These are phyloP conservation scores for Cutaneotrichosporon dermatis DNA, from an alignment of 1,284 basidiomycete genomes.

Conservation along the genomic window DNA sequence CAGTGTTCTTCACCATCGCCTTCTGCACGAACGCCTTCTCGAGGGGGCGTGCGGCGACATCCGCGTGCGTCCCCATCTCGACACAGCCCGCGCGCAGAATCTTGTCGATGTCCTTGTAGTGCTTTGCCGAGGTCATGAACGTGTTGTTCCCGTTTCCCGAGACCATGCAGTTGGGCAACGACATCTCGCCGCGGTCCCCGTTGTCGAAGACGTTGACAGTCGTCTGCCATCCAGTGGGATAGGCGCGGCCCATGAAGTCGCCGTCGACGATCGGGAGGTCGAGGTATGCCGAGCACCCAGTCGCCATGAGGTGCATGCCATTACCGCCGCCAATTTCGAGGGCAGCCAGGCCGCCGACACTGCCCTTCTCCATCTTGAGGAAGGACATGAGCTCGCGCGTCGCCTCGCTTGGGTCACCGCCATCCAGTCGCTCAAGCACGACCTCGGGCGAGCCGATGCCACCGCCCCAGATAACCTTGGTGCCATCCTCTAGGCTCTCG, in stretches of 20 bases:
- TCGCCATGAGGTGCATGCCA: constrained; percentile 56
- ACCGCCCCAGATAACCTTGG: constrained; percentile 36
- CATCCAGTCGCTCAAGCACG: constrained; percentile 24
- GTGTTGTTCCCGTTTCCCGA: constrained; percentile 27
- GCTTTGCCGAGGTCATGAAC: constrained; percentile 30
- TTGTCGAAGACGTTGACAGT: constrained; percentile 33
- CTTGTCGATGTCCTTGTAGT: constrained; percentile 24
- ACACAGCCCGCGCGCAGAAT: constrained; percentile 29
- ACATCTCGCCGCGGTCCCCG: constrained; percentile 17
- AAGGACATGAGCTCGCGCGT: constrained; percentile 18
- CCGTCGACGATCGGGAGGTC: constrained; percentile 52
- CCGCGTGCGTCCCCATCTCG: constrained; percentile 37
- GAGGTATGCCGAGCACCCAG: constrained; percentile 41
- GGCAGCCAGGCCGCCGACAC: constrained; percentile 19
- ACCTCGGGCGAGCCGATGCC: constrained; percentile 56
- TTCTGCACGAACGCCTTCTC: constrained; percentile 13
- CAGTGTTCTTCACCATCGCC: constrained; percentile 49
- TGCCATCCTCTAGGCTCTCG: constrained; percentile 13
- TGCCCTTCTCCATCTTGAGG: constrained; percentile 9
- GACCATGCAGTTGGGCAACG: constrained; percentile 27
- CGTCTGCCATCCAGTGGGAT: constrained; percentile 31
- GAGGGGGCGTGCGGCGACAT: constrained; percentile 24
- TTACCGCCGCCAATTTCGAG: constrained; percentile 56
- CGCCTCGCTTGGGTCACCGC: constrained; percentile 14
- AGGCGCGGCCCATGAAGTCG: constrained; percentile 46